These are phyloP conservation scores for Phytophthora syringae DNA, from an alignment of 352 stramenopile species.

Conservation along the genomic window DNA sequence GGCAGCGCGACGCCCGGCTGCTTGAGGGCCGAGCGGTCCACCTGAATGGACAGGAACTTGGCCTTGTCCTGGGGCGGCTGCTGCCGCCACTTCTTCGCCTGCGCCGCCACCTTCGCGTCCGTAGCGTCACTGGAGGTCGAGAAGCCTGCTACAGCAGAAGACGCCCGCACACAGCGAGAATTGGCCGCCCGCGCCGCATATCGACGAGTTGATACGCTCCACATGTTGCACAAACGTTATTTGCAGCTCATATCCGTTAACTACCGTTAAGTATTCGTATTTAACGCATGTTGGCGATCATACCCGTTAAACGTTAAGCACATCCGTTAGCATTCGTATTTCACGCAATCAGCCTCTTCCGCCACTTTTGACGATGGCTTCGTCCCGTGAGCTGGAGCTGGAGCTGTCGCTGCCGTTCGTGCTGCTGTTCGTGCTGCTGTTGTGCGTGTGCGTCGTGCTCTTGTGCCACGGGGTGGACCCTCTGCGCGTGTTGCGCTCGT, in stretches of 20 bases:
- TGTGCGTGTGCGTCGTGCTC: slow-evolving; percentile 55
- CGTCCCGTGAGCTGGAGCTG: slow-evolving; percentile 43
- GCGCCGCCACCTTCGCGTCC: slow-evolving; percentile 30
- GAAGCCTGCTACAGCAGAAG: slow-evolving; percentile 8
- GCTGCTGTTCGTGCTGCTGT: slow-evolving; percentile 44
- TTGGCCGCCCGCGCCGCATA: slow-evolving; percentile 2
- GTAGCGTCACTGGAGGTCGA: slow-evolving; percentile 7
- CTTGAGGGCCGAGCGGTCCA: slow-evolving; percentile 83
- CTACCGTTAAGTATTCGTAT: too few relatives aligned
- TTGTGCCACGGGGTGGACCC: slow-evolving; percentile 68
- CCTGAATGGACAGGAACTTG: slow-evolving; percentile 64
- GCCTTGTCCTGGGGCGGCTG: slow-evolving; percentile 53
- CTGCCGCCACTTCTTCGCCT: slow-evolving; percentile 68
- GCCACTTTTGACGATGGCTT: neutral
- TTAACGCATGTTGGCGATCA: too few relatives aligned
- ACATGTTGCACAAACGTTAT: slow-evolving; percentile 24
- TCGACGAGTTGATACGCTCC: slow-evolving; percentile 29
- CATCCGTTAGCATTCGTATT: too few relatives aligned
- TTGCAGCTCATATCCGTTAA: too few relatives aligned
- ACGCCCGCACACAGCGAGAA: slow-evolving; percentile 2
- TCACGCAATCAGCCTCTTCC: slow-evolving; percentile 20
- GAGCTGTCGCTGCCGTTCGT: slow-evolving; percentile 51
- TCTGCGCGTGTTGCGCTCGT: slow-evolving; percentile 63
- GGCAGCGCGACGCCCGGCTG: slow-evolving; percentile 39
- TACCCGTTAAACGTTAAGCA: too few relatives aligned